phyloP scores from a whole-genome alignment of 495 filamentous ascomycete genomes.

The Annulohypoxylon maeteangense region DNA sequence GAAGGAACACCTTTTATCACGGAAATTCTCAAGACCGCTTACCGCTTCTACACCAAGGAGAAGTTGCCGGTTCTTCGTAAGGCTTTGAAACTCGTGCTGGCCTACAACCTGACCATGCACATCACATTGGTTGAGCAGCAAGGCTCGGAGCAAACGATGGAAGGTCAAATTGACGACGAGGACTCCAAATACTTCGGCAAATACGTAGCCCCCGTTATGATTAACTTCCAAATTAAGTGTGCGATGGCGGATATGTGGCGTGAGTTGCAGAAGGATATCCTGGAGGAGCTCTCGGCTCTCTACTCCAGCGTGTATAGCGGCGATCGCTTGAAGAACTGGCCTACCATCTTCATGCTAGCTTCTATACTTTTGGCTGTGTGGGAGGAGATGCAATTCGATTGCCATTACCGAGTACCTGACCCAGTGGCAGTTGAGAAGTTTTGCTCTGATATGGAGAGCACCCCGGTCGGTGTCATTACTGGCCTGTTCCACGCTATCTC shows the following conservation, averaged over 20 bases:
- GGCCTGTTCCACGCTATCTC: conserved; percentile 96
- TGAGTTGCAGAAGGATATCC: conserved; percentile 90
- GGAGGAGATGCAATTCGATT: conserved; percentile 98
- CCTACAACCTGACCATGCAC: conserved; percentile 91
- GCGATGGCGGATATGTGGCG: conserved; percentile 96
- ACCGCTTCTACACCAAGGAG: conserved; percentile 86
- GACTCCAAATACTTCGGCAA: conserved; percentile 85
- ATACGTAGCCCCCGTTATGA: conserved; percentile 92
- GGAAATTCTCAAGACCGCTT: conserved; percentile 92
- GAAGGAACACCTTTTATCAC: conserved; percentile 93
- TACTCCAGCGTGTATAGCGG: conserved; percentile 95
- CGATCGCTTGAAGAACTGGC: conserved; percentile 96
- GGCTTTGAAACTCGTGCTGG: conserved; percentile 88
- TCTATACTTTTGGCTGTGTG: conserved; percentile 90
- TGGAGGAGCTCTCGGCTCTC: conserved; percentile 87
- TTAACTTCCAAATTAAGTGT: conserved; percentile 98
- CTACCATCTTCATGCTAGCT: conserved; percentile 94
- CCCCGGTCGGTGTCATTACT: conserved; percentile 92
- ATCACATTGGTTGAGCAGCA: conserved; percentile 91
- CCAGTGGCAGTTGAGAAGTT: conserved; percentile 85
- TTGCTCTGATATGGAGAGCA: conserved; percentile 93
- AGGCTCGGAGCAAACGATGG: conserved; percentile 78
- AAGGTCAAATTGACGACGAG: conserved; percentile 81
- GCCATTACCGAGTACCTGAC: conserved; percentile 89
- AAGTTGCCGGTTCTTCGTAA: conserved; percentile 87